Evolutionary conservation across 371 early-diverging fungal genomes (phyloP), one percentile per base, ranked within the genome.

Genomic region (Mortierella sp.): DNA sequence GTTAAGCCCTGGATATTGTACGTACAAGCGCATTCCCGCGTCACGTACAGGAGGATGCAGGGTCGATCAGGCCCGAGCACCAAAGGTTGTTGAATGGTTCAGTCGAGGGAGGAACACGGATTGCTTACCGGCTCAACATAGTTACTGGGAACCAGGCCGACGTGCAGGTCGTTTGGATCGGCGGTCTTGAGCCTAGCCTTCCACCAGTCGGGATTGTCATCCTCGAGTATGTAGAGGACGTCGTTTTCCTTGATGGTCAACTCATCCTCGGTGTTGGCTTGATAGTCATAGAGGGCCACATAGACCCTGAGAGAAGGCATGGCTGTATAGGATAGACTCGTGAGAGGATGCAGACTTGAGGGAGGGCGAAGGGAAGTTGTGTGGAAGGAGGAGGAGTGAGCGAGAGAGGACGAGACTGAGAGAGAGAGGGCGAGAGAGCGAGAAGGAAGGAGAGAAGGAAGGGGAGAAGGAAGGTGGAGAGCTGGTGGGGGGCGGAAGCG

Each of bases 181-280:
- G 54, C 72, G 27, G 80, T 71, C 79, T 88, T 88, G 67, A 88
- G 80, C 66, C 91, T 89, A 19, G 88, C 91, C 64, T 85, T 84
- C 85, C 89, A 90, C 94, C 94, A 94, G 53, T 93, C 93, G 14
- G 87, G 86, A 83, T 93, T 91, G 72, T 84, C 85, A 79, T 86
- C 87, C 47, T 91, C 90, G 55, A 91, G 73, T 47, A 93, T 81
- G 76, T 93, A 93, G 24, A 93, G 66, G 54, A 91, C 78, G 72
- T 90, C 87, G 70, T 89, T 90, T 71, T 97, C 95, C 34, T 82
- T 79, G 64, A 97, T 86, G 50, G 83, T 80, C 58, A 97, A 82
- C 82, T 97, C 97, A 54, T 96, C 97, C 69, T 89, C 91, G 38
- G 91, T 92, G 45, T 87, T 84, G 30, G 96, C 92, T 48, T 87